These are phyloP conservation scores for Pholiota conissans DNA, from an alignment of 768 basidiomycete genomes.

Conservation along the genomic window DNA sequence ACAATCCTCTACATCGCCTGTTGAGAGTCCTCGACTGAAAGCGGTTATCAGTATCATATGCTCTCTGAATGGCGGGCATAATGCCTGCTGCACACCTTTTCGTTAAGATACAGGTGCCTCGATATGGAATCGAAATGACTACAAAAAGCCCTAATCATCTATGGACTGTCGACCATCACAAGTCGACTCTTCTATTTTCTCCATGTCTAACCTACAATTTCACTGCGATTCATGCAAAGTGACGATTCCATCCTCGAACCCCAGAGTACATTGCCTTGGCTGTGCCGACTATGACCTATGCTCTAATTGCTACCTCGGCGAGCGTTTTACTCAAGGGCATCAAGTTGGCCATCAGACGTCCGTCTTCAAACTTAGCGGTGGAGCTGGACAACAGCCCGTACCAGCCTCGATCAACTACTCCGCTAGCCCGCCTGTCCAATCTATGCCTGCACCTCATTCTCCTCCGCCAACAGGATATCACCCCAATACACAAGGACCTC, in stretches of 20 bases:
- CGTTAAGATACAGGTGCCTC: neutral
- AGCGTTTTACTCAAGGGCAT: too few relatives aligned
- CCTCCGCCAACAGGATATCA: neutral
- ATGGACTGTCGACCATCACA: neutral
- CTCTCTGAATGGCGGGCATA: neutral
- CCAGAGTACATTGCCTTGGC: slow-evolving; percentile 8
- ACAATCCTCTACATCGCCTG: too few relatives aligned
- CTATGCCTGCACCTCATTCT: neutral
- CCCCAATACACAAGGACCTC: neutral
- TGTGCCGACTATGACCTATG: slow-evolving; percentile 13
- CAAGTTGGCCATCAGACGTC: neutral
- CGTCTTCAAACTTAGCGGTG: slow-evolving; percentile 4
- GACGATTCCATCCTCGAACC: neutral
- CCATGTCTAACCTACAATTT: slow-evolving; percentile 1
- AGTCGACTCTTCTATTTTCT: neutral
- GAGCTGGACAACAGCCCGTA: neutral
- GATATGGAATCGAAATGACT: neutral
- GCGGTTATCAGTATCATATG: slow-evolving; percentile 3
- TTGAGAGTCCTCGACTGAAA: neutral
- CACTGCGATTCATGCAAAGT: slow-evolving; percentile 3
- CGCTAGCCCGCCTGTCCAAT: too few relatives aligned
- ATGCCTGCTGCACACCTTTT: neutral
- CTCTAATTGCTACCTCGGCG: slow-evolving; percentile 8
- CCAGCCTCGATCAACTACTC: neutral
- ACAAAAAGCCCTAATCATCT: neutral